Conservation (phyloP, 2,329 filamentous ascomycete genomes). For the Paraphaeosphaeria sporulosa region DNA sequence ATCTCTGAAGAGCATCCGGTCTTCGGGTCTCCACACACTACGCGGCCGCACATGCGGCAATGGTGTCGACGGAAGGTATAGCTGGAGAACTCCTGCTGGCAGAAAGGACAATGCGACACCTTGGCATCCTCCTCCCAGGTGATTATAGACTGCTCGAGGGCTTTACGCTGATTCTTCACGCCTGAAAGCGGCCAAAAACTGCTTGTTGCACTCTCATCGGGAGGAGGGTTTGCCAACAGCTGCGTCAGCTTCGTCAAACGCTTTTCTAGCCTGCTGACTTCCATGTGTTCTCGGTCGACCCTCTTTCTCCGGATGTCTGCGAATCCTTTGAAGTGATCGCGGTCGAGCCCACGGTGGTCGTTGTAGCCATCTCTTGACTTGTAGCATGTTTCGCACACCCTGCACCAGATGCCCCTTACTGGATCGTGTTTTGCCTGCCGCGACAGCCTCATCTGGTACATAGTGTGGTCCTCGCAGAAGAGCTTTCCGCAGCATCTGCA, state of each 20-base stretch:
- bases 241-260: slow-evolving; percentile 88
- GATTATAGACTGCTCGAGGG: slow-evolving; percentile 89
- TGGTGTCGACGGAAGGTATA: slow-evolving; percentile 95
- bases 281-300: slow-evolving; percentile 85
- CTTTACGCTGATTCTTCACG: slow-evolving; percentile 75
- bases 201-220: slow-evolving; percentile 62
- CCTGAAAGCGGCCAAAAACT: slow-evolving; percentile 65
- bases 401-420: slow-evolving; percentile 86
- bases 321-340: slow-evolving; percentile 78
- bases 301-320: slow-evolving; percentile 73
- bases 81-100: slow-evolving; percentile 91
- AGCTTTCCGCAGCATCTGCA: slow-evolving; percentile 91
- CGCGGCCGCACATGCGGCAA: slow-evolving; percentile 89
- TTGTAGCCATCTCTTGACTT: slow-evolving; percentile 97
- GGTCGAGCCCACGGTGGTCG: slow-evolving; percentile 75
- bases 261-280: slow-evolving; percentile 90
- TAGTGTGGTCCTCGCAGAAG: slow-evolving; percentile 97
- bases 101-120: slow-evolving; percentile 87
- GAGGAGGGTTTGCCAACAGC: slow-evolving; percentile 75
- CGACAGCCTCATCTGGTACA: slow-evolving; percentile 99
- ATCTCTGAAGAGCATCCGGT: slow-evolving; percentile 88
- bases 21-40: slow-evolving; percentile 87
- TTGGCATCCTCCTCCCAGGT: slow-evolving; percentile 91
- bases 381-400: slow-evolving; percentile 99
- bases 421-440: slow-evolving; percentile 89